Evolutionary conservation across 495 filamentous ascomycete genomes (phyloP).

Genomic region (Trichoderma virens): DNA sequence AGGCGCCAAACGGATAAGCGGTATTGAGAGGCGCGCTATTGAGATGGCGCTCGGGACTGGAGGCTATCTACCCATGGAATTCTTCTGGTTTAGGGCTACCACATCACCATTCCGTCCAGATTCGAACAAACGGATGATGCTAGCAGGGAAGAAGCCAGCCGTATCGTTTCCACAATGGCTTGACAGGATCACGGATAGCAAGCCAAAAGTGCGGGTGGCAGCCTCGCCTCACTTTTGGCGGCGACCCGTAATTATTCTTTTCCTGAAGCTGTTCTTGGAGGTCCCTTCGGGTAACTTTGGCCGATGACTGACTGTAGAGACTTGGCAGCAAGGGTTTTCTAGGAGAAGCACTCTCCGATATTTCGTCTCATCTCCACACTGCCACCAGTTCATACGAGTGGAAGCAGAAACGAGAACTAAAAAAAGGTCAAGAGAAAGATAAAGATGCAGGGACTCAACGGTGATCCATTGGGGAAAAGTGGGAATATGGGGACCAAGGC

Average conservation of each 20-base stretch:
- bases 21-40: not conserved
- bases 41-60: not conserved
- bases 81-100: not conserved
- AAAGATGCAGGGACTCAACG: not conserved
- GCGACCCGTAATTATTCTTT: not conserved
- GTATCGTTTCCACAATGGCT: not conserved
- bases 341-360: not conserved
- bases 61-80: not conserved
- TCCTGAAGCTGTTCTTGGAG: not conserved
- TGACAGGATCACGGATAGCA: not conserved
- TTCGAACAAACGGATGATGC: not conserved
- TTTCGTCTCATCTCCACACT: not conserved
- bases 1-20: not conserved
- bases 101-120: not conserved
- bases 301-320: not conserved
- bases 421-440: not conserved
- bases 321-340: not conserved
- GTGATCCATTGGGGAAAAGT: not conserved
- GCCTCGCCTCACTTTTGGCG: not conserved
- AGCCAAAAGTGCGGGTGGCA: not conserved
- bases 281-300: not conserved
- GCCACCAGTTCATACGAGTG: not conserved
- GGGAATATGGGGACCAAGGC: not conserved
- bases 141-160: not conserved
- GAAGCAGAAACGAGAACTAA: not conserved